phyloP scores from a whole-genome alignment of 306 rosid genomes.

The Casuarina cunninghamiana region DNA sequence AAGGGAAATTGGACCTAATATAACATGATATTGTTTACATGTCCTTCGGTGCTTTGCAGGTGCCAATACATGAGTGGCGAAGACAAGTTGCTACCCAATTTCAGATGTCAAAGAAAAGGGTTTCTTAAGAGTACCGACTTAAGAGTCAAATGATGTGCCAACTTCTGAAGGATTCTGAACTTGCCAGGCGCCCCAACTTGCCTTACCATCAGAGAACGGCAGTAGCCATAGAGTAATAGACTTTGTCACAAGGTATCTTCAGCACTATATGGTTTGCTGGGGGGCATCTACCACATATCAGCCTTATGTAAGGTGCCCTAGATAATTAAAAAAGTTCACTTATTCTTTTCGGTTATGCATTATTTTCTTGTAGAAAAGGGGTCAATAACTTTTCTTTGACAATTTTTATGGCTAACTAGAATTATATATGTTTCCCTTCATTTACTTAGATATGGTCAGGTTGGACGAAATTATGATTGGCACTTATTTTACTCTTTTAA shows the following conservation, averaged over 20 bases:
- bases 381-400: background rate
- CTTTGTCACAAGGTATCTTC: background rate
- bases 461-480: too few relatives aligned
- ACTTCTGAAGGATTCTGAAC: background rate
- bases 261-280: background rate
- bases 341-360: background rate
- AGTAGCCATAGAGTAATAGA: background rate
- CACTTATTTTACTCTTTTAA: too few relatives aligned
- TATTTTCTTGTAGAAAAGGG: background rate
- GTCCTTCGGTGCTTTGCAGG: slow-evolving; percentile 41
- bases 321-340: background rate
- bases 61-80: slow-evolving; percentile 70
- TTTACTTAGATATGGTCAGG: too few relatives aligned
- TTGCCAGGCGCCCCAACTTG: background rate
- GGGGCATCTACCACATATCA: background rate
- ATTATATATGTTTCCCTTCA: background rate
- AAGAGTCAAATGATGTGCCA: background rate
- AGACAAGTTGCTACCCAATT: slow-evolving; percentile 59
- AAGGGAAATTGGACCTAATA: background rate
- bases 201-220: too few relatives aligned
- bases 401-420: background rate
- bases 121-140: slow-evolving; percentile 20
- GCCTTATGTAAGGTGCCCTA: background rate
- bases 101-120: slow-evolving; percentile 29
- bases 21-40: slow-evolving; percentile 1